Percentiles rank a stretch among this genome's conserved stretches.
Conservation (phyloP, 1,284 basidiomycete species). For the Cystobasidium pallidum region DNA sequence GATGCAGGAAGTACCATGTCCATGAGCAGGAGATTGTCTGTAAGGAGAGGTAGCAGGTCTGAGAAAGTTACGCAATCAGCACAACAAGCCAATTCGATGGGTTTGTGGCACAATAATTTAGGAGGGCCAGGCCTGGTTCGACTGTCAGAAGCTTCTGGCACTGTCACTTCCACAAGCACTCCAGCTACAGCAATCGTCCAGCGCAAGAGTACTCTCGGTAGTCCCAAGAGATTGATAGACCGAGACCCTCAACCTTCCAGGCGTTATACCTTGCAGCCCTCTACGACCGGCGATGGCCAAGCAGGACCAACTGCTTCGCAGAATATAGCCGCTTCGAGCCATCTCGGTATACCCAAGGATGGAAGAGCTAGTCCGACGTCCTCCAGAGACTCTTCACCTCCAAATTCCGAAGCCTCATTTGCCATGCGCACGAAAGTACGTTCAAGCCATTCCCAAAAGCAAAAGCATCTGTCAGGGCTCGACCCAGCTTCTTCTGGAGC, state of each 20-base stretch:
- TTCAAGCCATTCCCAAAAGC: slow-evolving; percentile 30
- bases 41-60: slow-evolving; percentile 35
- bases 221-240: slow-evolving; percentile 29
- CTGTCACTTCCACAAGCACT: slow-evolving; percentile 25
- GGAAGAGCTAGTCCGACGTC: slow-evolving; percentile 4
- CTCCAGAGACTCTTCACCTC: slow-evolving; percentile 22
- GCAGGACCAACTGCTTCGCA: background rate
- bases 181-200: slow-evolving; percentile 27
- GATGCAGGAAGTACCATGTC: slow-evolving; percentile 40
- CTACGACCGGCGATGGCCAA: slow-evolving; percentile 4
- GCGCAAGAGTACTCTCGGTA: slow-evolving; percentile 27
- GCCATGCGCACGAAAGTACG: slow-evolving; percentile 19
- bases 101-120: slow-evolving; percentile 31
- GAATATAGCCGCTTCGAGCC: slow-evolving; percentile 3
- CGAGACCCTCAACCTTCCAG: slow-evolving; percentile 35
- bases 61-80: slow-evolving; percentile 24
- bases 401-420: slow-evolving; percentile 34
- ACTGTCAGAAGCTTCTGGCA: slow-evolving; percentile 8
- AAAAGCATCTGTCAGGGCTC: slow-evolving; percentile 28
- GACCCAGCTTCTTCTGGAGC: slow-evolving; percentile 12
- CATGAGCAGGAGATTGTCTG: slow-evolving; percentile 11
- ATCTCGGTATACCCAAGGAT: slow-evolving; percentile 17
- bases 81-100: slow-evolving; percentile 10
- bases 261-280: slow-evolving; percentile 36
- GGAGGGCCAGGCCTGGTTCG: slow-evolving; percentile 36